Evolutionary conservation across 305 asterid species (phyloP).

Genomic region (Rubia tinctorum): DNA sequence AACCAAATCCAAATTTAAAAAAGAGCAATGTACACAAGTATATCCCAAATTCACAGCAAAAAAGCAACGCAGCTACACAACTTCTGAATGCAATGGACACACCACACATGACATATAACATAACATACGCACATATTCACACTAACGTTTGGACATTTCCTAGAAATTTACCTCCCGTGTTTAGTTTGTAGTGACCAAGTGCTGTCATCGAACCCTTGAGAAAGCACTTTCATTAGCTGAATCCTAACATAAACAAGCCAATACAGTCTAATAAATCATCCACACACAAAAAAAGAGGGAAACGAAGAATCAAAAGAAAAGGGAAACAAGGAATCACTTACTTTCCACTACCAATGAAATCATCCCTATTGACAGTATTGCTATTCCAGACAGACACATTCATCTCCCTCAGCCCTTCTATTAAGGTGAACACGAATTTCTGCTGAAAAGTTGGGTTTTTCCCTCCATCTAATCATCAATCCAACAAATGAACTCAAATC

Average conservation of each 20-base stretch:
- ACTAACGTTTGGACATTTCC: too few species aligned
- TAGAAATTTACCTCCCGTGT: constrained; percentile 60
- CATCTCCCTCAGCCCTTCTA: constrained; percentile 80
- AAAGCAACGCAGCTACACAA: not conserved
- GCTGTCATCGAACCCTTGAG: constrained; percentile 76
- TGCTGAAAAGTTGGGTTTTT: constrained; percentile 91
- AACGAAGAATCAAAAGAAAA: not conserved
- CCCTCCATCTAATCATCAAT: constrained; percentile 63
- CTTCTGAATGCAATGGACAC: not conserved
- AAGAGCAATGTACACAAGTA: not conserved
- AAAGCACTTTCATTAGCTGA: constrained; percentile 75
- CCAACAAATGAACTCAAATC: not conserved
- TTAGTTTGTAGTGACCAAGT: constrained; percentile 85
- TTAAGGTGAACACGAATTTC: constrained; percentile 73
- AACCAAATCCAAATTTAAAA: not conserved
- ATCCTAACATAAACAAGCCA: constrained; percentile 40
- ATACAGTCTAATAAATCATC: constrained; percentile 22
- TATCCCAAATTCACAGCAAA: not conserved
- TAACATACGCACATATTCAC: too few species aligned
- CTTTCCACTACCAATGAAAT: constrained; percentile 91
- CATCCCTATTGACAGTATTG: constrained; percentile 71
- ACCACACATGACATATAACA: not conserved
- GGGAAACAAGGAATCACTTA: constrained; percentile 38
- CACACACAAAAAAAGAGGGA: not conserved
- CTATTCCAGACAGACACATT: constrained; percentile 80